Base-by-base conservation (phyloP, 805 yeast species). In the Wickerhamomyces queroliae region DNA sequence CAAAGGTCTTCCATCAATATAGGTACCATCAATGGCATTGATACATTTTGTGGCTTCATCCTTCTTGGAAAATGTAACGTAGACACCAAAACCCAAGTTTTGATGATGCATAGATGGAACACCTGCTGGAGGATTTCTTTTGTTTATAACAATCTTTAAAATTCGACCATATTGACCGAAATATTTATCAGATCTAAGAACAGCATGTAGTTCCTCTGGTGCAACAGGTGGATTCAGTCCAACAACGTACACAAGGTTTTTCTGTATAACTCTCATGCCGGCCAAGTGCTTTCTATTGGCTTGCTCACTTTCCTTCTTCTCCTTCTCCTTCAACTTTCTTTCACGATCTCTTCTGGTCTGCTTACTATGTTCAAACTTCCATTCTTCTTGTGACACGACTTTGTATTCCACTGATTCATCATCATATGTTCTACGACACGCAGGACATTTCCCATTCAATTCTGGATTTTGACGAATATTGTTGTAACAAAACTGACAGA, bases 151-250 rank as follows among this genome's bases (percentile, higher is more conserved):
- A 45, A 93, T 84, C 60, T 93, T 93, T 63, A 83, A 79, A 44
- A 93, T 93, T 61, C 86, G 88, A 44, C 99, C 99, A 60, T 91
- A 93, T 66, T 93, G 97, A n/a, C 99, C 99, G 65, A 93, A 93
- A 63, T 89, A 93, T 58, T 83, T 85, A 46, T 93, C 98, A 3
- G 95, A 81, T 48, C 91, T 79, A 45, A 93, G 69, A 4, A 88
- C 77, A 4, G 83, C 63, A 44, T 89, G 93, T 40, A 93, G 75
- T 39, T 84, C 95, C 42, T 93, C 98, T 8, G 90, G 80, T 20
- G 80, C 77, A 3, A 64, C 66, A 28, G 83, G 83, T 1, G 96
- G 96, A 55, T 89, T 89, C 48, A 93, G 70, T 0, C 99, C 99
- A 18, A 95, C 91, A 13, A 93, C 97, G 55, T 93, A 93, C 4